A percentile compares a stretch with the other conserved stretches of the same genome.
These are phyloP conservation scores for Syzygium syzygioides DNA, from an alignment of 441 rosid species.

Conservation along the genomic window DNA sequence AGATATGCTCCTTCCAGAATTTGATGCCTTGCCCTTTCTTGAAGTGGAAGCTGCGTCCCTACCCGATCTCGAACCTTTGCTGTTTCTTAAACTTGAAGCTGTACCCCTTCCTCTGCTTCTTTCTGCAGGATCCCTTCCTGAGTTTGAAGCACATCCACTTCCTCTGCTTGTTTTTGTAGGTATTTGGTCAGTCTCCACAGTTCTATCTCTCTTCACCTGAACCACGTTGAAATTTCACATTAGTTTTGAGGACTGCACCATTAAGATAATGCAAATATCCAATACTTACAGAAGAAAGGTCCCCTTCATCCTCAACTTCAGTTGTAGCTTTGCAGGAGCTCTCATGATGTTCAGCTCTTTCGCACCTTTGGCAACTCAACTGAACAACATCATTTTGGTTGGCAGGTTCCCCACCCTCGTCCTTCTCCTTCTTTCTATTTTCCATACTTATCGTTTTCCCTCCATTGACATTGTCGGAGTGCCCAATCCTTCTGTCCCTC, in stretches of 20 bases:
- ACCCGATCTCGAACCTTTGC: fast-evolving
- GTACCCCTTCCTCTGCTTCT: not conserved
- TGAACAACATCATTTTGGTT: not conserved
- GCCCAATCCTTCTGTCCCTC: not conserved
- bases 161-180: not conserved
- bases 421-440: not conserved
- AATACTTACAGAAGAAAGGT: not conserved
- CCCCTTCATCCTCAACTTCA: not conserved
- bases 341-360: not conserved
- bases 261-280: not conserved
- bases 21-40: not conserved
- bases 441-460: not conserved
- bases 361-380: not conserved
- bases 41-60: not conserved
- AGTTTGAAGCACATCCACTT: fast-evolving
- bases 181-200: not conserved
- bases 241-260: not conserved
- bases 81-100: not conserved
- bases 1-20: not conserved
- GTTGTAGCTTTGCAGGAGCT: not conserved
- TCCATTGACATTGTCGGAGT: not conserved
- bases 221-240: not conserved
- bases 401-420: not conserved
- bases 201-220: not conserved
- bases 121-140: not conserved